Evolutionary conservation across 179 eudicot species (phyloP), one percentile per base, ranked within the genome.

Genomic region (Drosera spatulata): DNA sequence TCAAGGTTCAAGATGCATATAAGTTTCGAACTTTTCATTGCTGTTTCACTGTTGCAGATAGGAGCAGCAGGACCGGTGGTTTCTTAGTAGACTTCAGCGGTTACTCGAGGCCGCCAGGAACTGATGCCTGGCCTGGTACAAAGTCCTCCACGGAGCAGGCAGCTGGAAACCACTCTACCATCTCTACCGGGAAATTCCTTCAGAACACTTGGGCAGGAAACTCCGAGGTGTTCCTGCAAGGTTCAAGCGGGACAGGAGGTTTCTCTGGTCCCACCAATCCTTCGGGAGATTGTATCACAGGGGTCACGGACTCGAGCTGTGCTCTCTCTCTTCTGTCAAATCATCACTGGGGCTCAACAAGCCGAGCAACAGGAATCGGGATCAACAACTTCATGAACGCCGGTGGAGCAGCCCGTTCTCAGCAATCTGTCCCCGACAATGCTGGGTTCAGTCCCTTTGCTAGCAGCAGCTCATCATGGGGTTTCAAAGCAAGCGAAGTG

Each of bases 321-420:
- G 98, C 96, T 91, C 96, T 88, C 98, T 91, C 98, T 91, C 96
- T 91, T 91, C 98, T 91, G 98, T 91, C 98, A 91, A 84, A 70
- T 76, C 88, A 84, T 70, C 66, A 87, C 53, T 85, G 96, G 88
- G 77, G 68, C 82, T 76, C 86, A 70, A 76, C 75, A 69, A 77
- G 66, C 76, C 81, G 65, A 47, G 51, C 86, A 64, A 75, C 78
- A 41, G 62, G 70, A 70, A 78, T 75, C 51, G 84, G 65, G 64
- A 59, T 53, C 1, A 70, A 63, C 64, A 73, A 53, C 79, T 69
- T 75, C 61, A 71, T 74, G 58, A 71, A 75, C 49, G 33, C 62
- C 54, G 73, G 71, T 43, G 85, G 74, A 41, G 56, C 80, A 9
- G 51, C 81, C 60, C 53, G 81, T 67, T 72, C 73, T 66, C 85